phyloP scores from a whole-genome alignment of 345 rosid species.

The thale cress (Arabidopsis thaliana) region DNA sequence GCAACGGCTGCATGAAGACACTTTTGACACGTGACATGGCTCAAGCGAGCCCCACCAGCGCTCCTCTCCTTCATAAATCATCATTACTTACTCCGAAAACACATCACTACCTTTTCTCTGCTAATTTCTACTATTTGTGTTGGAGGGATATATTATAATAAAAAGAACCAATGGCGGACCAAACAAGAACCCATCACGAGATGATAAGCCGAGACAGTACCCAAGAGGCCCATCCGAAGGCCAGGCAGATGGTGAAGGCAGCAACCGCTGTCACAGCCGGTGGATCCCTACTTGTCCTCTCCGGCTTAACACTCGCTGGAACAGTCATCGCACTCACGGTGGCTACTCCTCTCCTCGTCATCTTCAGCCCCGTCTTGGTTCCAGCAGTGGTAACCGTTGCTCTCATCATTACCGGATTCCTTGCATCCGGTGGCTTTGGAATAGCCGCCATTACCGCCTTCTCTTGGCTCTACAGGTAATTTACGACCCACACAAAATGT shows the following conservation, averaged over 20 bases:
- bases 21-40: constrained; percentile 11
- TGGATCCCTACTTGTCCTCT: constrained; percentile 72
- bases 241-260: constrained; percentile 67
- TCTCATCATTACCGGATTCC: constrained; percentile 67
- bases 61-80: constrained; percentile 27
- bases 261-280: constrained; percentile 78
- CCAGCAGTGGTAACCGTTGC: constrained; percentile 65
- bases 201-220: constrained; percentile 25
- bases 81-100: constrained; percentile 4
- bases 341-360: constrained; percentile 76
- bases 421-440: constrained; percentile 81
- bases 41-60: constrained; percentile 16
- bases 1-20: constrained; percentile 46
- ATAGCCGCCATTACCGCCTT: constrained; percentile 71
- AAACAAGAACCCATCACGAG: constrained; percentile 31
- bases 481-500: neutral
- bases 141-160: neutral
- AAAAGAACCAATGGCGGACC: constrained; percentile 37
- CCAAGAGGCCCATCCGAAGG: constrained; percentile 34
- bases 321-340: constrained; percentile 74
- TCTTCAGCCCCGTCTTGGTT: constrained; percentile 83
- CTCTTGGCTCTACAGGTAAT: constrained; percentile 80
- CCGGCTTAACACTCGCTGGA: constrained; percentile 66
- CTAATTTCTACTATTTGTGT: neutral
- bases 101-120: constrained; percentile 1